phyloP scores from a whole-genome alignment of 768 basidiomycete genomes.

The Amylocystis lapponica region DNA sequence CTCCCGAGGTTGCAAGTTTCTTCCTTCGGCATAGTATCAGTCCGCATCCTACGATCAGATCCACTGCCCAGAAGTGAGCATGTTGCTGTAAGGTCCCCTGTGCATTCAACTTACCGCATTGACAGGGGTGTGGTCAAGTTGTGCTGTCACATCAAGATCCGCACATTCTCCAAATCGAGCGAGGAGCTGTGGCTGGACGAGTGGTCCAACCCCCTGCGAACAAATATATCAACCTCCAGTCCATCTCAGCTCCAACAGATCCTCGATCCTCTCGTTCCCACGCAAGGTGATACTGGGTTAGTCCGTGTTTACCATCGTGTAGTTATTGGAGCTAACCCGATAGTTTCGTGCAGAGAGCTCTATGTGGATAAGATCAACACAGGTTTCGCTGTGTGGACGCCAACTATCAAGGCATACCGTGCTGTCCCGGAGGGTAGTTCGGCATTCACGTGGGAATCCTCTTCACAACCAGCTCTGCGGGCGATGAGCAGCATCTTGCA shows the following conservation, averaged over 20 bases:
- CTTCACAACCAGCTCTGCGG: slow-evolving; percentile 44
- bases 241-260: slow-evolving; percentile 43
- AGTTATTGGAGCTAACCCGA: too few species aligned
- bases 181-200: slow-evolving; percentile 71
- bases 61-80: slow-evolving; percentile 64
- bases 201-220: slow-evolving; percentile 60
- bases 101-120: neutral
- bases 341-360: slow-evolving; percentile 28
- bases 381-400: slow-evolving; percentile 75
- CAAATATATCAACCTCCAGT: slow-evolving; percentile 40
- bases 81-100: slow-evolving; percentile 6
- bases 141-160: slow-evolving; percentile 65
- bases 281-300: slow-evolving; percentile 12
- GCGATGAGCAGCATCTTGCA: slow-evolving; percentile 43
- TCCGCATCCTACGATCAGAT: slow-evolving; percentile 63
- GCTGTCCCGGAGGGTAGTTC: slow-evolving; percentile 31
- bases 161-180: slow-evolving; percentile 57
- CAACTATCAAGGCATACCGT: slow-evolving; percentile 55
- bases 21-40: slow-evolving; percentile 63
- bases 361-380: slow-evolving; percentile 73
- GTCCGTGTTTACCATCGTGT: neutral
- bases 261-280: slow-evolving; percentile 26
- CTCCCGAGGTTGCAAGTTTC: slow-evolving; percentile 51
- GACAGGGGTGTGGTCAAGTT: slow-evolving; percentile 67
- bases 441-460: slow-evolving; percentile 46